Percentiles rank a stretch among this genome's conserved stretches.
Evolutionary conservation across 257 asterid genomes (phyloP).

Genomic region (Solanum tarapatanum): DNA sequence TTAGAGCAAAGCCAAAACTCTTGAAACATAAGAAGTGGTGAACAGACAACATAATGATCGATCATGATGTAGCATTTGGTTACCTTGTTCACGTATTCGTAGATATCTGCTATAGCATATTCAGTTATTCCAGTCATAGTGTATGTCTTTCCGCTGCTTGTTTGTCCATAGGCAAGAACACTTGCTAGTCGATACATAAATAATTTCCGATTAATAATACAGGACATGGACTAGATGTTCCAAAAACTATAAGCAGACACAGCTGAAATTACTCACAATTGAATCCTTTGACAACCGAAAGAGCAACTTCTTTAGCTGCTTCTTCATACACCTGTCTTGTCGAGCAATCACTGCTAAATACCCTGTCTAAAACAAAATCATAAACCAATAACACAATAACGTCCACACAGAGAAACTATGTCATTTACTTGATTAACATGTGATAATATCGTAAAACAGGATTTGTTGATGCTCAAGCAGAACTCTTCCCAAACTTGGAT

Average conservation of each 20-base stretch:
- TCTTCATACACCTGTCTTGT: constrained; percentile 79
- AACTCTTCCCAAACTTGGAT: not conserved
- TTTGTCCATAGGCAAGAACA: constrained; percentile 62
- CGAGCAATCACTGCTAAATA: constrained; percentile 44
- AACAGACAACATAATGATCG: not conserved
- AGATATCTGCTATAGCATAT: constrained; percentile 36
- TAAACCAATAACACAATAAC: not conserved
- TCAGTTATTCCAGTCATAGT: constrained; percentile 50
- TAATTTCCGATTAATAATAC: not conserved
- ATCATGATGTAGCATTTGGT: not conserved
- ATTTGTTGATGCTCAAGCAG: not conserved
- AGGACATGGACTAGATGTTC: not conserved
- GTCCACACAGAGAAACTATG: not conserved
- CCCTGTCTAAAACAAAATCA: constrained; percentile 47
- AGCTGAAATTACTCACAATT: constrained; percentile 45
- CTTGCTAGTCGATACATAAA: constrained; percentile 37
- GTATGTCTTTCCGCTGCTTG: constrained; percentile 69
- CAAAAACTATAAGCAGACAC: not conserved
- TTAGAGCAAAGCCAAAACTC: not conserved
- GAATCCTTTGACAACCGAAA: constrained; percentile 74
- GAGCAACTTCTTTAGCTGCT: constrained; percentile 72
- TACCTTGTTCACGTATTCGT: constrained; percentile 32
- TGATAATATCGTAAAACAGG: not conserved
- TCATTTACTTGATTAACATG: not conserved
- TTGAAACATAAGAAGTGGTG: not conserved